Conservation (phyloP, 768 basidiomycete genomes). For the Russula sp. region DNA sequence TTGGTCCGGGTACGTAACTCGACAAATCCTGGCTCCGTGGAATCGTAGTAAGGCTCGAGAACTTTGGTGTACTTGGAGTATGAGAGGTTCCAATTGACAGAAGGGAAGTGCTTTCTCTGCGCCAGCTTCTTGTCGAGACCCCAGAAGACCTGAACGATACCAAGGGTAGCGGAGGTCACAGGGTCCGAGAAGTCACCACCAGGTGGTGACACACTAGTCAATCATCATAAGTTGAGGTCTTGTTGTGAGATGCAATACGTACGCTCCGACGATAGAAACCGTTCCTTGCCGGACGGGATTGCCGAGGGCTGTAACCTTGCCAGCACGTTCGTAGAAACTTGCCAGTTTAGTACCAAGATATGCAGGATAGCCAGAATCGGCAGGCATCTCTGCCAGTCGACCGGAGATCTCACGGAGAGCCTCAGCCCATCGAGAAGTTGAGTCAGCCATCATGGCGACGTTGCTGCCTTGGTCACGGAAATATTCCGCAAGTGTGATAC, state of each 20-base stretch:
- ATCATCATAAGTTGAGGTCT: conserved; percentile 1
- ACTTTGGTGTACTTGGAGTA: conserved; percentile 98
- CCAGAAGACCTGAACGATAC: conserved; percentile 99
- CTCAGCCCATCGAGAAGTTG: conserved; percentile 98
- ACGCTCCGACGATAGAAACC: conserved; percentile 99
- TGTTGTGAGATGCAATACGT: conserved; percentile 32
- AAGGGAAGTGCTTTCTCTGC: conserved; percentile 98
- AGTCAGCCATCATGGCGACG: conserved; percentile 99
- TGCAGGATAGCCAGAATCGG: conserved; percentile 98
- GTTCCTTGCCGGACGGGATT: conserved; percentile 84
- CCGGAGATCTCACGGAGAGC: conserved; percentile 98
- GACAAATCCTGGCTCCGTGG: conserved; percentile 88
- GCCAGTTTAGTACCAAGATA: conserved; percentile 94
- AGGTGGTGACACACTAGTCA: conserved; percentile 83
- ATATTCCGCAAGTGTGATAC: conserved; percentile 97
- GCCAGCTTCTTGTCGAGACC: conserved; percentile 99
- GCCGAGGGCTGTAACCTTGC: conserved; percentile 89
- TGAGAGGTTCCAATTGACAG: conserved; percentile 99
- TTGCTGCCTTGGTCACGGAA: conserved; percentile 99
- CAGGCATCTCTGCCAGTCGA: conserved; percentile 99
- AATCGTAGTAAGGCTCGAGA: conserved; percentile 88
- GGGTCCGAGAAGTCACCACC: conserved; percentile 99
- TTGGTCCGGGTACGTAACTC: conserved; percentile 88
- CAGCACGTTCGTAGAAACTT: conserved; percentile 97
- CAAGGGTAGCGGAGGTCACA: conserved; percentile 92